Conservation (phyloP, 179 eudicot species). For the Nepenthes alata region DNA sequence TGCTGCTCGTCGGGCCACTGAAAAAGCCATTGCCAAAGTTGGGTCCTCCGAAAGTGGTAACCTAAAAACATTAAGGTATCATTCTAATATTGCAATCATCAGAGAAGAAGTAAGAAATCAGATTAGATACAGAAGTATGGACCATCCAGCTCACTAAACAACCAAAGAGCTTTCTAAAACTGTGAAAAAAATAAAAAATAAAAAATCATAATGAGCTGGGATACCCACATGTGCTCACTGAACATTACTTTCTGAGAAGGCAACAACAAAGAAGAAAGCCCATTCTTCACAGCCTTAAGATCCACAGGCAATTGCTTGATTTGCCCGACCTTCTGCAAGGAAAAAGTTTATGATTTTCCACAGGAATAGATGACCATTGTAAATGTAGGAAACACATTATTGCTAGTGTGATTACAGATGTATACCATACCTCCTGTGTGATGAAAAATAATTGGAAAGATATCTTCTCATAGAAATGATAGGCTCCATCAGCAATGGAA, state of each 20-base stretch:
- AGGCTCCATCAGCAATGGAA: constrained; percentile 86
- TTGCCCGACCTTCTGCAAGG: constrained; percentile 52
- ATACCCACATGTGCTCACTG: constrained; percentile 67
- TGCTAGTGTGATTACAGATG: neutral
- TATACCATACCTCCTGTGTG: constrained; percentile 69
- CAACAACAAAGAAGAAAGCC: constrained; percentile 71
- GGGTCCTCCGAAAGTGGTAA: constrained; percentile 85
- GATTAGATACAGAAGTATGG: neutral
- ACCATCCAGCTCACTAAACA: neutral
- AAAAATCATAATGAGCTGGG: constrained; percentile 1
- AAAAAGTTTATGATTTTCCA: constrained; percentile 6
- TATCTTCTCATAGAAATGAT: constrained; percentile 81
- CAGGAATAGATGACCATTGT: neutral
- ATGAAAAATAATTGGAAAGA: constrained; percentile 85
- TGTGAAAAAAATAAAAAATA: neutral
- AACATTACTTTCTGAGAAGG: constrained; percentile 80
- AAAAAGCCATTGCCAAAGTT: constrained; percentile 97
- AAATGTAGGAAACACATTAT: constrained; percentile 1
- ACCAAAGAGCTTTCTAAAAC: too few relatives aligned
- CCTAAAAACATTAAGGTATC: constrained; percentile 32
- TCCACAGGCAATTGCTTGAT: constrained; percentile 74
- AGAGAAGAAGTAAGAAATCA: neutral
- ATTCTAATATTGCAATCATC: neutral
- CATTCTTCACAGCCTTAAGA: constrained; percentile 58
- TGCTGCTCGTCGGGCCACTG: constrained; percentile 87